A percentile compares a stretch with the other conserved stretches of the same genome.
phyloP scores from a whole-genome alignment of 495 filamentous ascomycete species.

The Penicillium silybi region DNA sequence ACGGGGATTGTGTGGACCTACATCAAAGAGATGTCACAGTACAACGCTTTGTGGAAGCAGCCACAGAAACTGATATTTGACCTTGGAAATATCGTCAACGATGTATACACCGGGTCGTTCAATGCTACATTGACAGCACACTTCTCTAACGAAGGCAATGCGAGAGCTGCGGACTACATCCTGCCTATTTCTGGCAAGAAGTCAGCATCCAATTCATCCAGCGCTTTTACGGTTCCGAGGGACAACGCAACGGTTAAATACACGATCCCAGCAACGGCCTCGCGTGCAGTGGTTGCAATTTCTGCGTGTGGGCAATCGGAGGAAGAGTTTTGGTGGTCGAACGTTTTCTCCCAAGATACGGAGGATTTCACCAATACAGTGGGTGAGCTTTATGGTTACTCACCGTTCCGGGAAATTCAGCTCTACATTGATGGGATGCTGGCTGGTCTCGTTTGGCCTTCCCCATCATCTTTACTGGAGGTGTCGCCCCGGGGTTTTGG shows the following conservation, averaged over 20 bases:
- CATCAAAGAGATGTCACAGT: slow-evolving; percentile 79
- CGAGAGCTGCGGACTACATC: slow-evolving; percentile 59
- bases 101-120: slow-evolving; percentile 74
- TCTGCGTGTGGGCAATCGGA: slow-evolving; percentile 71
- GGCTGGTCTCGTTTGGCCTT: slow-evolving; percentile 81
- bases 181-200: slow-evolving; percentile 69
- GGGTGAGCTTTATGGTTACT: slow-evolving; percentile 62
- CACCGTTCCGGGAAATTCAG: slow-evolving; percentile 80
- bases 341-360: slow-evolving; percentile 63
- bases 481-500: slow-evolving; percentile 78
- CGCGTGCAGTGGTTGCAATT: slow-evolving; percentile 70
- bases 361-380: slow-evolving; percentile 55
- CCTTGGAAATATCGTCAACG: slow-evolving; percentile 70
- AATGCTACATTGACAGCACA: slow-evolving; percentile 77
- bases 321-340: slow-evolving; percentile 91
- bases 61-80: slow-evolving; percentile 80
- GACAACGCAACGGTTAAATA: slow-evolving; percentile 55
- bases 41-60: slow-evolving; percentile 60
- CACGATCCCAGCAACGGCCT: slow-evolving; percentile 57
- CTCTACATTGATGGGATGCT: slow-evolving; percentile 71
- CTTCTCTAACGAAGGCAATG: slow-evolving; percentile 50
- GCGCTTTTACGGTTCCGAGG: slow-evolving; percentile 65
- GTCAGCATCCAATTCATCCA: slow-evolving; percentile 50
- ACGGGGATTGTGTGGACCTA: slow-evolving; percentile 74
- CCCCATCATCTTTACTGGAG: slow-evolving; percentile 83